phyloP scores from a whole-genome alignment of 2,329 filamentous ascomycete species.

The Shiraia bambusicola region DNA sequence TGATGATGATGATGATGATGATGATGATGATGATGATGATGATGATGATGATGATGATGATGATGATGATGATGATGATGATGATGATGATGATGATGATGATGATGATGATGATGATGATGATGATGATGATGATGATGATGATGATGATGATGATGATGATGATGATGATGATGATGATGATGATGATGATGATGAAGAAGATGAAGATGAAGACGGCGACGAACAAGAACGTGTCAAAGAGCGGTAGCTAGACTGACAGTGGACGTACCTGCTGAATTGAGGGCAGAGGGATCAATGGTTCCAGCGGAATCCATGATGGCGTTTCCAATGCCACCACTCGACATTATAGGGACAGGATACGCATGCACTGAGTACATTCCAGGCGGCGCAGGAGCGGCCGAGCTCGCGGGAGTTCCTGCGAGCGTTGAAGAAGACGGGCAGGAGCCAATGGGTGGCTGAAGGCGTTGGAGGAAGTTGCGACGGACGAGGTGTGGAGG shows the following conservation, averaged over 20 bases:
- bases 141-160: conserved; percentile 1
- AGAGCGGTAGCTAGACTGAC: no score
- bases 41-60: conserved; percentile 1
- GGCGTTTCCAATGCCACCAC: conserved; percentile 44
- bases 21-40: conserved; percentile 1
- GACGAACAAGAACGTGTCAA: conserved; percentile 3
- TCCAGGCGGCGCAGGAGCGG: conserved; percentile 40
- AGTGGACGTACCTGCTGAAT: conserved; percentile 42
- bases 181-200: neutral
- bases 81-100: conserved; percentile 1
- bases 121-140: neutral
- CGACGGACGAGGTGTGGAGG: conserved; percentile 15
- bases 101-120: conserved; percentile 1
- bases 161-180: conserved; percentile 1
- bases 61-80: neutral
- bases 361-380: conserved; percentile 45
- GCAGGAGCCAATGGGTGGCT: conserved; percentile 25
- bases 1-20: neutral
- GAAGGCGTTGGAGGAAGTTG: conserved; percentile 15
- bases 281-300: conserved; percentile 46
- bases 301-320: conserved; percentile 46
- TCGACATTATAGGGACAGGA: conserved; percentile 42
- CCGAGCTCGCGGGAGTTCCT: conserved; percentile 31
- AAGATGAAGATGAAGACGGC: conserved; percentile 1
- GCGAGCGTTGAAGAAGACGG: conserved; percentile 18